Evolutionary conservation across 129 eudicot genomes (phyloP).

Genomic region (Solidago caesia): DNA sequence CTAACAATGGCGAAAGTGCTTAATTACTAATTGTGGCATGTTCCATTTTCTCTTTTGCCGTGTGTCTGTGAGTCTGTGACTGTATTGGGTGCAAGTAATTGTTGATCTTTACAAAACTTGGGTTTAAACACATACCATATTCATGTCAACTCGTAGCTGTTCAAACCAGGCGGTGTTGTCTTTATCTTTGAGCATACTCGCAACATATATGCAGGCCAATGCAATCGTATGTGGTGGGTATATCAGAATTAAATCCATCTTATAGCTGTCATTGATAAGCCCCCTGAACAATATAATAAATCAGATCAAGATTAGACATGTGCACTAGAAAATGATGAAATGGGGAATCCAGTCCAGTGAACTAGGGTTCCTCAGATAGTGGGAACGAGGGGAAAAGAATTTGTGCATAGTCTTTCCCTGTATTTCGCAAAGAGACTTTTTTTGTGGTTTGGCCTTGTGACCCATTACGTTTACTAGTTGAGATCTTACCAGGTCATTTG

Average conservation of each 20-base stretch:
- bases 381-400: neutral
- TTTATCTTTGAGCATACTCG: constrained; percentile 82
- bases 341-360: neutral
- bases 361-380: neutral
- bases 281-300: constrained; percentile 58
- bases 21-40: neutral
- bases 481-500: constrained; percentile 76
- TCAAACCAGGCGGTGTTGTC: constrained; percentile 97
- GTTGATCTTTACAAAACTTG: constrained; percentile 12
- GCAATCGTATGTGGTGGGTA: constrained; percentile 97
- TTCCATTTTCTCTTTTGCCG: neutral
- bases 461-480: neutral
- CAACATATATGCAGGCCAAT: constrained; percentile 87
- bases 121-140: constrained; percentile 52
- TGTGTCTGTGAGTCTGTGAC: neutral
- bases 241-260: constrained; percentile 87
- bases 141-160: constrained; percentile 97
- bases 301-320: constrained; percentile 10
- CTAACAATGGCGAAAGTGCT: neutral
- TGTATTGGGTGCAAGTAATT: constrained; percentile 4
- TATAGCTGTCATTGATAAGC: constrained; percentile 86
- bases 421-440: constrained; percentile 10
- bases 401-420: neutral
- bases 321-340: neutral
- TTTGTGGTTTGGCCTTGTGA: neutral